A percentile compares a stretch with the other conserved stretches of the same genome.
Conservation (phyloP, 2,329 filamentous ascomycete genomes). For the Beauveria medogensis region DNA sequence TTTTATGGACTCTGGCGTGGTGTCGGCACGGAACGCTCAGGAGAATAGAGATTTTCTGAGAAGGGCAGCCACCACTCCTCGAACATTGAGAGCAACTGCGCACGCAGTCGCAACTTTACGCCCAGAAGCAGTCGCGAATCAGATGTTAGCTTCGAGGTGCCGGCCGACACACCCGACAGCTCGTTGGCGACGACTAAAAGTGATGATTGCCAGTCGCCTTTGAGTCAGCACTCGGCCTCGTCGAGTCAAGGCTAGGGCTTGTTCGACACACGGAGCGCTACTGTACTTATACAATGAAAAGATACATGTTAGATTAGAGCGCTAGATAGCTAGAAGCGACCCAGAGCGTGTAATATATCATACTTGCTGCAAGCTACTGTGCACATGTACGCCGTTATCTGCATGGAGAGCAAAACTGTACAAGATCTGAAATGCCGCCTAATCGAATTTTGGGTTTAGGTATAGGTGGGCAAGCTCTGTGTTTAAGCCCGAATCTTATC, state of each 20-base stretch:
- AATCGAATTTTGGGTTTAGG: no score
- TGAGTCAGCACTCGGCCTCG: slow-evolving; percentile 1
- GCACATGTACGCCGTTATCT: not conserved
- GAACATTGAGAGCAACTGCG: not conserved
- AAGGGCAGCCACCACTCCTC: not conserved
- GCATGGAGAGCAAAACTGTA: no score
- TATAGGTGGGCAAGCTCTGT: no score
- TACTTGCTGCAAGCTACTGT: not conserved
- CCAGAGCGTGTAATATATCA: slow-evolving; percentile 9
- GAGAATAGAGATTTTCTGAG: slow-evolving; percentile 27
- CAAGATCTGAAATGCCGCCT: no score
- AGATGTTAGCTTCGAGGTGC: slow-evolving; percentile 8
- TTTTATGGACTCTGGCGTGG: slow-evolving; percentile 57
- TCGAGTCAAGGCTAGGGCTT: not conserved
- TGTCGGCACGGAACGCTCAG: slow-evolving; percentile 31
- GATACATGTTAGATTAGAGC: slow-evolving; percentile 10
- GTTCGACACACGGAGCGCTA: not conserved
- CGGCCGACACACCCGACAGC: slow-evolving; percentile 6
- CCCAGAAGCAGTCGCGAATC: slow-evolving; percentile 8
- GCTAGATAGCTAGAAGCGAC: slow-evolving; percentile 10
- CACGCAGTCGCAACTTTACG: slow-evolving; percentile 7
- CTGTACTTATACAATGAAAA: slow-evolving; percentile 9
- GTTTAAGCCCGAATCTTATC: no score
- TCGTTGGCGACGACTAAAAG: slow-evolving; percentile 9
- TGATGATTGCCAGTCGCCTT: slow-evolving; percentile 6